A percentile compares a stretch with the other conserved stretches of the same genome.
Evolutionary conservation across 345 rosid genomes (phyloP).

Genomic region (Gossypium turneri): DNA sequence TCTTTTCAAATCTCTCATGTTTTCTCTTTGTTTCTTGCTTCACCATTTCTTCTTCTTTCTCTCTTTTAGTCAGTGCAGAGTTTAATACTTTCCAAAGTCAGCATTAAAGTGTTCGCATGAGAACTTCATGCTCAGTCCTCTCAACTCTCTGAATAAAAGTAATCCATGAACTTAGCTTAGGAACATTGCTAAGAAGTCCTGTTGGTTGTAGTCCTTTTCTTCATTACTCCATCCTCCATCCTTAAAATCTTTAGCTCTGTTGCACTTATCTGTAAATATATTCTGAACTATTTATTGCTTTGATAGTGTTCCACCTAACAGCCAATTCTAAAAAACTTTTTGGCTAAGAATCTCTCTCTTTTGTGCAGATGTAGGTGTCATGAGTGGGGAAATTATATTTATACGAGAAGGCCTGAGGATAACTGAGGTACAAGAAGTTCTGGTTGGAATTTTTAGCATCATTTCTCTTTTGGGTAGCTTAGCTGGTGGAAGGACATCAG

Average conservation of each 20-base stretch:
- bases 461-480: conserved; percentile 85
- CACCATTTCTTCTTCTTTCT: background rate
- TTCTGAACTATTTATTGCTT: background rate
- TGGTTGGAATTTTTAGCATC: conserved; percentile 72
- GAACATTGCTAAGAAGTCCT: background rate
- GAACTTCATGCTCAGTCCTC: background rate
- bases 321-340: background rate
- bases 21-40: conserved; percentile 3
- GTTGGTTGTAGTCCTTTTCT: background rate
- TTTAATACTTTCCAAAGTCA: background rate
- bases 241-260: background rate
- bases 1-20: background rate
- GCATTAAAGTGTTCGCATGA: background rate
- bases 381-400: conserved; percentile 91
- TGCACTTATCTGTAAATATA: background rate
- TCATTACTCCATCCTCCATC: background rate
- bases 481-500: conserved; percentile 86
- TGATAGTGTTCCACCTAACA: background rate
- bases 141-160: background rate
- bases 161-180: background rate
- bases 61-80: background rate
- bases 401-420: conserved; percentile 78
- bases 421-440: conserved; percentile 71
- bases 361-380: conserved; percentile 81
- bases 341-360: background rate